Percentiles rank a stretch among this genome's conserved stretches.
These are phyloP conservation scores for Physcomitrium patens DNA, from an alignment of 225 moss, liverwort and hornwort species.

Conservation along the genomic window DNA sequence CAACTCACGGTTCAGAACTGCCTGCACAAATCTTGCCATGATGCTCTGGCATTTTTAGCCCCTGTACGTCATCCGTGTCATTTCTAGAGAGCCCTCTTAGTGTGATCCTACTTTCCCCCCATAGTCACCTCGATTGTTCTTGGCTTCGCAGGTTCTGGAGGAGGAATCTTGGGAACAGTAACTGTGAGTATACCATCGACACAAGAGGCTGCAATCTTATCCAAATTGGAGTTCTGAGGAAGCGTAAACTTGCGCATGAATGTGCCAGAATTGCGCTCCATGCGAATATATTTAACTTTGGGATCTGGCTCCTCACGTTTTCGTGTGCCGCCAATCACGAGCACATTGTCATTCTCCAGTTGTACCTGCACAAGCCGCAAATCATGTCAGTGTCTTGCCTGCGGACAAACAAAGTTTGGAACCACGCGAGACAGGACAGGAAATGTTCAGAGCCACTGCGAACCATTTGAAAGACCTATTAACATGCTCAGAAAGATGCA, in stretches of 20 bases:
- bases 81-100: neutral
- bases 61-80: neutral
- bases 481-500: too few species aligned
- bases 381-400: neutral
- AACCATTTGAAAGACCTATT: too few species aligned
- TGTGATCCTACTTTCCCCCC: neutral
- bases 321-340: constrained; percentile 44
- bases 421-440: too few species aligned
- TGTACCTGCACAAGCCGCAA: constrained; percentile 32
- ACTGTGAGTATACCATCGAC: constrained; percentile 48
- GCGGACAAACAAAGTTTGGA: too few species aligned
- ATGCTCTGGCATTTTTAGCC: too few species aligned
- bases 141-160: constrained; percentile 38
- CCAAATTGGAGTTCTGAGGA: constrained; percentile 42
- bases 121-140: constrained; percentile 32
- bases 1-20: too few species aligned
- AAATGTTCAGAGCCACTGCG: too few species aligned
- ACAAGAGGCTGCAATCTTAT: constrained; percentile 34
- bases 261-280: constrained; percentile 43
- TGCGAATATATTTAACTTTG: constrained; percentile 40
- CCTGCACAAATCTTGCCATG: too few species aligned
- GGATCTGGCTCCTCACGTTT: constrained; percentile 35
- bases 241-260: constrained; percentile 58
- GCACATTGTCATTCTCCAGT: constrained; percentile 51
- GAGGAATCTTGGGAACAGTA: constrained; percentile 46